Conservation (phyloP, 352 stramenopile species). For the Pythium aquatile region DNA sequence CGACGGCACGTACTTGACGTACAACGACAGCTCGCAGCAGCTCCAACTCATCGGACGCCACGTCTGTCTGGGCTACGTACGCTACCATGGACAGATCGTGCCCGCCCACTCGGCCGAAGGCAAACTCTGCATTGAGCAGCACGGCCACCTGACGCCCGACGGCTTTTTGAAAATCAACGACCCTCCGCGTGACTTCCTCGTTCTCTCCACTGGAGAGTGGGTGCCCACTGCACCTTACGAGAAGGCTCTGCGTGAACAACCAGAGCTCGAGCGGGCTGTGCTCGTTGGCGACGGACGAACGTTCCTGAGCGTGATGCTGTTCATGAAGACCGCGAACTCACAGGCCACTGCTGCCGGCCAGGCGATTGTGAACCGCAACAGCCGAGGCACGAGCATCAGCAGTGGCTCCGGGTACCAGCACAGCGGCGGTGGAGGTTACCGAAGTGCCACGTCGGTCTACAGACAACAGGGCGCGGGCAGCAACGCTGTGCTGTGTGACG, state of each 20-base stretch:
- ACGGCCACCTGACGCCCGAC: slow-evolving; percentile 62
- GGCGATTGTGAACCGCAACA: slow-evolving; percentile 3
- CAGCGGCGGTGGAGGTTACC: neutral
- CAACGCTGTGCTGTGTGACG: slow-evolving; percentile 38
- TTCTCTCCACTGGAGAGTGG: slow-evolving; percentile 76
- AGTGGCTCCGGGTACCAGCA: slow-evolving; percentile 23
- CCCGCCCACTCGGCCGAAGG: slow-evolving; percentile 33
- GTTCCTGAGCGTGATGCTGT: slow-evolving; percentile 76
- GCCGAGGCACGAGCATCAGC: slow-evolving; percentile 19
- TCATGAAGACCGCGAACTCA: slow-evolving; percentile 55
- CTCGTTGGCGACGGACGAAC: slow-evolving; percentile 64
- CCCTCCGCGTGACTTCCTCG: slow-evolving; percentile 56
- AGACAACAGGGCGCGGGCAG: neutral
- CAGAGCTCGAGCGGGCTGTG: slow-evolving; percentile 64
- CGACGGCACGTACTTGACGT: slow-evolving; percentile 51
- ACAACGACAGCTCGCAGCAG: slow-evolving; percentile 62
- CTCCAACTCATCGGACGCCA: slow-evolving; percentile 67
- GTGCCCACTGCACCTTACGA: slow-evolving; percentile 68
- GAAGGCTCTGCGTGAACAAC: slow-evolving; percentile 42
- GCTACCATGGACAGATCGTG: slow-evolving; percentile 25
- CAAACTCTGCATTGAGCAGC: slow-evolving; percentile 57
- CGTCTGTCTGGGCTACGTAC: slow-evolving; percentile 69
- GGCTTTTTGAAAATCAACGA: slow-evolving; percentile 76
- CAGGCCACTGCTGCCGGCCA: slow-evolving; percentile 2
- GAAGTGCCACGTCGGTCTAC: neutral